These are phyloP conservation scores for Fraxinus platypoda DNA, from an alignment of 305 asterid genomes.

Conservation along the genomic window DNA sequence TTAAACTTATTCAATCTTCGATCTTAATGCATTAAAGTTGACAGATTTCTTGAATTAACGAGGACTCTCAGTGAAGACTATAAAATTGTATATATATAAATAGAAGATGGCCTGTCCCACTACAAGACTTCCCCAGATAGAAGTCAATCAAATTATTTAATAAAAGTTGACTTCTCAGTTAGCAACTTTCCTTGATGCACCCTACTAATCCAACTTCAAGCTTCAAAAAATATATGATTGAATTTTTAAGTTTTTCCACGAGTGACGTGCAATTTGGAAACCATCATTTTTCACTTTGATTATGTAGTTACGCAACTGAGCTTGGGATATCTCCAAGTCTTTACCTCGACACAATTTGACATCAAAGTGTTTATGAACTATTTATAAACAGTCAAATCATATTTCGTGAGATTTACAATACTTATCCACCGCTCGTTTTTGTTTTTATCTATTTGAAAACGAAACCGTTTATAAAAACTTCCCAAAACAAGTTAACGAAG, in stretches of 20 bases:
- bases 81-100: too few species aligned
- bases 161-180: not conserved
- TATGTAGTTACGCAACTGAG: not conserved
- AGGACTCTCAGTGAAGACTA: too few species aligned
- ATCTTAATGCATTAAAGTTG: not conserved
- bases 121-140: not conserved
- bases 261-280: not conserved
- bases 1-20: not conserved
- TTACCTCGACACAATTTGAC: not conserved
- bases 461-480: too few species aligned
- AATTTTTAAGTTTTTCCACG: too few species aligned
- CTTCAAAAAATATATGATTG: not conserved
- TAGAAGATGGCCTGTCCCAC: not conserved
- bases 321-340: not conserved
- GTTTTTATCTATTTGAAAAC: too few species aligned
- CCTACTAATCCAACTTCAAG: not conserved
- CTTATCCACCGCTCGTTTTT: not conserved
- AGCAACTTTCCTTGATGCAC: not conserved
- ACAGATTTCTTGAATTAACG: too few species aligned
- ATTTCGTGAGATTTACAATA: not conserved
- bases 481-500: not conserved
- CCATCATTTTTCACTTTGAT: not conserved
- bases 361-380: too few species aligned
- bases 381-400: not conserved
- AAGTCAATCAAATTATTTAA: not conserved